phyloP scores from a whole-genome alignment of 306 rosid genomes.

The Purshia tridentata region DNA sequence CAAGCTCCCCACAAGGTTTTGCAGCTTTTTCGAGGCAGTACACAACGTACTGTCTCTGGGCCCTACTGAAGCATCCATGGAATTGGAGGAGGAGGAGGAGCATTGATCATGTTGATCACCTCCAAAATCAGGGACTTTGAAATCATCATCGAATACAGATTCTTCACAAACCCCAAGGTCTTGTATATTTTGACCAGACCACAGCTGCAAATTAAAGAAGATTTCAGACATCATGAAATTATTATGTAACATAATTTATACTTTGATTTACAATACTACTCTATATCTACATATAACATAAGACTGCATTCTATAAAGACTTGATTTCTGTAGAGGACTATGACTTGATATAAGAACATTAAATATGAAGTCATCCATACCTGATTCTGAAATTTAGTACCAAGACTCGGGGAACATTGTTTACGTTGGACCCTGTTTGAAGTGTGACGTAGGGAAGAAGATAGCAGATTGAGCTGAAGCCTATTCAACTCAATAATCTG shows the following conservation, averaged over 20 bases:
- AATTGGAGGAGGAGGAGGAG: too few species aligned
- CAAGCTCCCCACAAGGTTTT: too few species aligned
- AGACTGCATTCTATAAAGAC: too few species aligned
- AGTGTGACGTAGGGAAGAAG: constrained; percentile 36
- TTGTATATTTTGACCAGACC: constrained; percentile 77
- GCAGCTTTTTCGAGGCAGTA: too few species aligned
- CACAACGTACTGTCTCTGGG: too few species aligned
- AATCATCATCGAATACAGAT: constrained; percentile 53
- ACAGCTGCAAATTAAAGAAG: constrained; percentile 48
- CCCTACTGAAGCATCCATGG: too few species aligned
- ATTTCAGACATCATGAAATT: neutral
- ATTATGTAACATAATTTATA: neutral
- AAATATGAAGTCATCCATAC: too few species aligned
- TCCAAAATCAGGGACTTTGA: constrained; percentile 73
- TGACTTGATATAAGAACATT: too few species aligned
- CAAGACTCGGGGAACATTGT: constrained; percentile 29
- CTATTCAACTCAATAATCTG: constrained; percentile 68
- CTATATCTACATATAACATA: neutral
- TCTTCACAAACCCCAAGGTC: constrained; percentile 89
- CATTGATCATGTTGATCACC: constrained; percentile 52
- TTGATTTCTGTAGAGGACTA: too few species aligned
- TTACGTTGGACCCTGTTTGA: constrained; percentile 35
- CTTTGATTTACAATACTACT: neutral
- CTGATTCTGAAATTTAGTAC: constrained; percentile 22
- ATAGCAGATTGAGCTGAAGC: constrained; percentile 43